These are phyloP conservation scores for Planoprotostelium fungivorum DNA, from an alignment of 78 protist species.

Conservation along the genomic window DNA sequence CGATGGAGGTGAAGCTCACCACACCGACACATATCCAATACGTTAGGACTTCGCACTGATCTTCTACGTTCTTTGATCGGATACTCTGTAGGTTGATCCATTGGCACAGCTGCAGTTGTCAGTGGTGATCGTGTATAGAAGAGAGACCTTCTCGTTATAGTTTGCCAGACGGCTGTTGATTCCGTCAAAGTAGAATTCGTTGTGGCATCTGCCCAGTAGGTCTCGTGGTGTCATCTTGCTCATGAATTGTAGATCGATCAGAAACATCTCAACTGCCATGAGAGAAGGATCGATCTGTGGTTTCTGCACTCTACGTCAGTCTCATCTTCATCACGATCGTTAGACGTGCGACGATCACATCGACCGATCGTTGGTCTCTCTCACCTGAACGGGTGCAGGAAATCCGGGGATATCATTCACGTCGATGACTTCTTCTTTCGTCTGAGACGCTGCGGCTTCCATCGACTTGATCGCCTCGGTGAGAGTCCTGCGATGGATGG, in stretches of 20 bases:
- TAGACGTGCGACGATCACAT: too few relatives aligned
- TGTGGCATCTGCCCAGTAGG: not conserved
- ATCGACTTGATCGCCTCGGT: too few relatives aligned
- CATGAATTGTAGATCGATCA: not conserved
- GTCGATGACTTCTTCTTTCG: too few relatives aligned
- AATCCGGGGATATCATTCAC: too few relatives aligned
- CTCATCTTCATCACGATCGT: too few relatives aligned
- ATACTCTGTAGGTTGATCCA: not conserved
- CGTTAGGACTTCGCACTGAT: not conserved
- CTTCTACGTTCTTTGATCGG: not conserved
- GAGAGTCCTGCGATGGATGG: too few relatives aligned
- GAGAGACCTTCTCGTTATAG: not conserved
- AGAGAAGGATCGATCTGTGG: not conserved
- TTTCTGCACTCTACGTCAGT: not conserved
- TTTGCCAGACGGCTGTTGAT: not conserved
- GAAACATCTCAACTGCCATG: not conserved
- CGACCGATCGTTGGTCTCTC: too few relatives aligned
- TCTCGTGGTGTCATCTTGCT: not conserved
- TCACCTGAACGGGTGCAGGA: too few relatives aligned
- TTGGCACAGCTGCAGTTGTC: not conserved
- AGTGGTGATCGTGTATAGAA: not conserved
- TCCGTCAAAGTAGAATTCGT: not conserved
- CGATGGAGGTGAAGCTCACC: not conserved
- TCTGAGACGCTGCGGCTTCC: too few relatives aligned
- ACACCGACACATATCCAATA: too few relatives aligned